phyloP scores from a whole-genome alignment of 768 basidiomycete genomes.

The Ramaria sp. region DNA sequence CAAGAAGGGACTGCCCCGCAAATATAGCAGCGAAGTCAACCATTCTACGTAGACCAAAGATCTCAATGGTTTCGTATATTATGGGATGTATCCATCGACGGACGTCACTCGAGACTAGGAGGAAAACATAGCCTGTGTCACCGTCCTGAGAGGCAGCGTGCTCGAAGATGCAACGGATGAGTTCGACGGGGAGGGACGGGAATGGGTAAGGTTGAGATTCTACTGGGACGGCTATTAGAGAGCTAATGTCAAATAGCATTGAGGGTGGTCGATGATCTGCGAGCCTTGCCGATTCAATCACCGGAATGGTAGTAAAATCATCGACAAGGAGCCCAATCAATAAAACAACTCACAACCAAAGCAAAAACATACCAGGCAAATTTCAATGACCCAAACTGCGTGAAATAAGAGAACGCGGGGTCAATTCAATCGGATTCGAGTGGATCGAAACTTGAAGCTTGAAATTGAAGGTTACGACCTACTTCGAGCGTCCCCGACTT shows the following conservation, averaged over 20 bases:
- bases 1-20: neutral
- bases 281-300: too few relatives aligned
- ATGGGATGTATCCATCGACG: constrained; percentile 1
- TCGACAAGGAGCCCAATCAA: too few relatives aligned
- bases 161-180: constrained; percentile 2
- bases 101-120: neutral
- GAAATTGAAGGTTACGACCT: too few relatives aligned
- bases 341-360: too few relatives aligned
- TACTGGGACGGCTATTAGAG: neutral
- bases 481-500: too few relatives aligned
- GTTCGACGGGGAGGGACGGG: neutral
- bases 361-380: too few relatives aligned
- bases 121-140: neutral
- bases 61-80: constrained; percentile 4
- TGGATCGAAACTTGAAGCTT: too few relatives aligned
- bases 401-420: too few relatives aligned
- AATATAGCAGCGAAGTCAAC: neutral
- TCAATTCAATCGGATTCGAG: too few relatives aligned
- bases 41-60: constrained; percentile 1
- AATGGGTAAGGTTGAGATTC: neutral
- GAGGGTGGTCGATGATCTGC: neutral
- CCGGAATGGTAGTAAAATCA: too few relatives aligned
- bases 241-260: neutral
- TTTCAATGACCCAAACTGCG: too few relatives aligned
- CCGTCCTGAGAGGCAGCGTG: neutral